Conservation (phyloP, 176 grass and related monocot species). For the Lolium perenne region DNA sequence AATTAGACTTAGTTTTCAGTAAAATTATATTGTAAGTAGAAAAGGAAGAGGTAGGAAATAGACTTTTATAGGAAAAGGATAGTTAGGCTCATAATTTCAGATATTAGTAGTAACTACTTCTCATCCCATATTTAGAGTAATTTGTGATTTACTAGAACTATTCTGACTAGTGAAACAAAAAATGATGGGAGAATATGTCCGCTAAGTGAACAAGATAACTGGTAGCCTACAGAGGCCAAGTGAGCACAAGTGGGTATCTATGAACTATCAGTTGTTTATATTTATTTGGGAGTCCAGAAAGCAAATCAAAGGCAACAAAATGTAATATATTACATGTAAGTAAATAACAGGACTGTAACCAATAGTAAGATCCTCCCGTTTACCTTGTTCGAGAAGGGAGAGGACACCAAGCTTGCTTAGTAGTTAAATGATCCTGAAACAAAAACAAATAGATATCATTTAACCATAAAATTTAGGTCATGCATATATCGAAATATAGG, state of each 20-base stretch:
- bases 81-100: neutral
- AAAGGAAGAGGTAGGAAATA: constrained; percentile 2
- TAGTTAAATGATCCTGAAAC: constrained; percentile 92
- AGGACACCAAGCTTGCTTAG: constrained; percentile 51
- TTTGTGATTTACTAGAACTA: constrained; percentile 1
- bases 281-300: constrained; percentile 13
- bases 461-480: constrained; percentile 22
- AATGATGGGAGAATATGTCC: constrained; percentile 6
- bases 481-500: constrained; percentile 2
- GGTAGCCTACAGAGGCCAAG: neutral
- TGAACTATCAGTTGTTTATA: neutral
- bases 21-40: constrained; percentile 1
- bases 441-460: constrained; percentile 25
- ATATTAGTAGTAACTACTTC: constrained; percentile 27
- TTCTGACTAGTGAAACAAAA: constrained; percentile 40
- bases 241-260: constrained; percentile 11
- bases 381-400: constrained; percentile 52
- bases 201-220: neutral
- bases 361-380: constrained; percentile 24
- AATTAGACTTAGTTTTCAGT: neutral
- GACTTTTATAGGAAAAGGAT: neutral
- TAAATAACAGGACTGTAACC: neutral
- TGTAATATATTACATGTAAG: constrained; percentile 6
- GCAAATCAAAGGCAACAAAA: neutral
- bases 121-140: constrained; percentile 21